A percentile compares a stretch with the other conserved stretches of the same genome.
phyloP scores from a whole-genome alignment of 345 rosid species.

The Anastatica hierochuntica region DNA sequence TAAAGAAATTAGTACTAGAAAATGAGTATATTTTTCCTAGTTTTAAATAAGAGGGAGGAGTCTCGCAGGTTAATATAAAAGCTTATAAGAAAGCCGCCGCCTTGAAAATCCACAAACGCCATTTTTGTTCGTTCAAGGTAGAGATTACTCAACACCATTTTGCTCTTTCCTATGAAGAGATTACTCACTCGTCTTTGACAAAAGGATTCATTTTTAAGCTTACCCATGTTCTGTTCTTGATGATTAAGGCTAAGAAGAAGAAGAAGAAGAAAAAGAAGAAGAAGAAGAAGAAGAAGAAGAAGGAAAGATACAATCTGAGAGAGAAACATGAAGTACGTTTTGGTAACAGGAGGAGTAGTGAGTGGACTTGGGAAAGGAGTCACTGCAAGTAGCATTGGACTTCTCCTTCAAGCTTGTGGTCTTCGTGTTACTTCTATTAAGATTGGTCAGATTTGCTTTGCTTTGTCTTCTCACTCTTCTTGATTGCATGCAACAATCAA shows the following conservation, averaged over 20 bases:
- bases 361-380: constrained; percentile 85
- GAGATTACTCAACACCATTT: background rate
- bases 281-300: constrained; percentile 8
- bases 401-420: constrained; percentile 70
- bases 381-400: constrained; percentile 79
- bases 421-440: constrained; percentile 75
- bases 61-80: constrained; percentile 22
- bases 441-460: constrained; percentile 34
- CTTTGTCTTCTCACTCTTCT: background rate
- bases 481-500: background rate
- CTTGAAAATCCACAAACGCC: constrained; percentile 17
- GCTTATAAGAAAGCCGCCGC: constrained; percentile 29
- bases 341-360: constrained; percentile 78
- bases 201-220: background rate
- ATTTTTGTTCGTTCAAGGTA: constrained; percentile 10
- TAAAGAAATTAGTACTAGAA: background rate
- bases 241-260: constrained; percentile 14
- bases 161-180: background rate
- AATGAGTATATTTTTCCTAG: background rate
- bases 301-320: background rate
- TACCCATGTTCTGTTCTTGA: background rate
- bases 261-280: constrained; percentile 8
- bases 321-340: constrained; percentile 54
- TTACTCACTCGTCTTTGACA: background rate
- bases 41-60: constrained; percentile 25